Conservation (phyloP, 2,329 filamentous ascomycete species). For the Aspergillus fijiensis region DNA sequence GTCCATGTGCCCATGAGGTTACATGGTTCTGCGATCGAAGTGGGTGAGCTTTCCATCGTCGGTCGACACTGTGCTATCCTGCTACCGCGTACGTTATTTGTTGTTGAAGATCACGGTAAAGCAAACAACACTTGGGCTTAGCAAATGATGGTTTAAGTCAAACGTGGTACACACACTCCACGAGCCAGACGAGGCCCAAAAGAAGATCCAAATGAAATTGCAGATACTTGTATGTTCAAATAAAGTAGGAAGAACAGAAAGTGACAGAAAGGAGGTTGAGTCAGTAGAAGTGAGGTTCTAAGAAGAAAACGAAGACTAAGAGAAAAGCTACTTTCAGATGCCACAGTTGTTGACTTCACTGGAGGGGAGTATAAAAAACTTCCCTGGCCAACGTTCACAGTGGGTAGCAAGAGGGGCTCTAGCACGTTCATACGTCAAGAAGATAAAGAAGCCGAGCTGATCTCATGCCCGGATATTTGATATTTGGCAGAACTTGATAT, state of each 20-base stretch:
- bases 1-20: background rate
- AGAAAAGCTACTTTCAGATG: background rate
- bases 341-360: background rate
- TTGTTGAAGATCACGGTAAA: too few relatives aligned
- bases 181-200: too few relatives aligned
- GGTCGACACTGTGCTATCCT: background rate
- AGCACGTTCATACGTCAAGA: background rate
- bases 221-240: too few relatives aligned
- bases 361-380: background rate
- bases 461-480: background rate
- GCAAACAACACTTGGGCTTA: too few relatives aligned
- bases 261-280: background rate
- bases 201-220: too few relatives aligned
- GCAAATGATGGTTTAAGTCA: too few relatives aligned
- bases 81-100: background rate
- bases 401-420: background rate
- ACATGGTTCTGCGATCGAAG: background rate
- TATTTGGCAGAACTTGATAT: background rate
- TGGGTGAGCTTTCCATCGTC: background rate
- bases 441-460: background rate
- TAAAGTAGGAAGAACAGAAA: background rate
- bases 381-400: background rate
- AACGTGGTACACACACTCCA: too few relatives aligned
- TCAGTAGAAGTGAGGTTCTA: background rate
- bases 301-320: background rate